Conservation (phyloP, 225 moss, liverwort and hornwort species). For the Asterella californica region DNA sequence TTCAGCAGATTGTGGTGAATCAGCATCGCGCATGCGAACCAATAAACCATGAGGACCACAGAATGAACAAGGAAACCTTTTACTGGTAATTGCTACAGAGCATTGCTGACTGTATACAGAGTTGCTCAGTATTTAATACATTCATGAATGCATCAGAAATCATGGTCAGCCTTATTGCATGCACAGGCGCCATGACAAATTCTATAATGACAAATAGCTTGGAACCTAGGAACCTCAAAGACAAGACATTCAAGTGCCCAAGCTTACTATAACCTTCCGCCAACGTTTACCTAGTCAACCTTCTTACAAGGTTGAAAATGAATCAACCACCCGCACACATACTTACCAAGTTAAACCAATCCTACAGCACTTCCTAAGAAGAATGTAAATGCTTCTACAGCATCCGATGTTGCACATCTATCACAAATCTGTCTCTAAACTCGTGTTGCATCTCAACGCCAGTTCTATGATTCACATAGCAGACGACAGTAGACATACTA, state of each 20-base stretch:
- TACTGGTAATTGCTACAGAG: slow-evolving; percentile 13
- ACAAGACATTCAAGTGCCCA: slow-evolving; percentile 16
- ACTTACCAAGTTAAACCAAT: background rate
- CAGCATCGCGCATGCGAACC: background rate
- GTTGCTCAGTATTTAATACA: slow-evolving; percentile 9
- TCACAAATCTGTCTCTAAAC: slow-evolving; percentile 9
- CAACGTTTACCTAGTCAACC: slow-evolving; percentile 16
- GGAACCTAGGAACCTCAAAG: slow-evolving; percentile 11
- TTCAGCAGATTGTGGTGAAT: background rate
- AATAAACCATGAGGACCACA: background rate
- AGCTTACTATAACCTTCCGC: slow-evolving; percentile 5
- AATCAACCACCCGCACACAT: slow-evolving; percentile 8
- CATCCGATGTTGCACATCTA: background rate
- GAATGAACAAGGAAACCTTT: background rate
- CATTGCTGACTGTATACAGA: slow-evolving; percentile 18
- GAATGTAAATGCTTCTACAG: background rate
- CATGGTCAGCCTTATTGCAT: slow-evolving; percentile 21
- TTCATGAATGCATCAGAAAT: slow-evolving; percentile 14
- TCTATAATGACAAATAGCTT: slow-evolving; percentile 17
- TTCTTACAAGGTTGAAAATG: slow-evolving; percentile 14
- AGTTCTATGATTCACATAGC: background rate
- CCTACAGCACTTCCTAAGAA: slow-evolving; percentile 14
- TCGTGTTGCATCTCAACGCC: background rate
- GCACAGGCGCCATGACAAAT: slow-evolving; percentile 18
- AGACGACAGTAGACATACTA: slow-evolving; percentile 5